phyloP scores from a whole-genome alignment of 192 early-diverging fungal genomes.

The Linnemannia elongata region DNA sequence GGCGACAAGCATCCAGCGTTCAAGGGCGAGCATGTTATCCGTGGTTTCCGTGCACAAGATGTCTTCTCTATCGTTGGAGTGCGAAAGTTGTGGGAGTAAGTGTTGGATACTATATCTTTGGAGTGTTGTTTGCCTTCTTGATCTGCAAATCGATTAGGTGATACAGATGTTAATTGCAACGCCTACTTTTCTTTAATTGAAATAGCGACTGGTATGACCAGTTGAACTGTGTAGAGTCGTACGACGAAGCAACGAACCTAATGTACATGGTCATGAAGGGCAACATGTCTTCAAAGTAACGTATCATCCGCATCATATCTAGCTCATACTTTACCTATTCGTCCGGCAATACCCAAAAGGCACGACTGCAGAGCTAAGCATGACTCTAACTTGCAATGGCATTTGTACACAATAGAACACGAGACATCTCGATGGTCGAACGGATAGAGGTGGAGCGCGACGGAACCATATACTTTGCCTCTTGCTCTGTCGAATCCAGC shows the following conservation, averaged over 20 bases:
- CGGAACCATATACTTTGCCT: conserved; percentile 67
- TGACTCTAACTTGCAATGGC: not conserved
- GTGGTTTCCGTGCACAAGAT: conserved; percentile 62
- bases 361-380: not conserved
- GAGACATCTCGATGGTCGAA: conserved; percentile 51
- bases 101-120: not conserved
- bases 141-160: conserved; percentile 1
- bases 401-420: conserved; percentile 22
- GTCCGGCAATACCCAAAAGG: too few relatives aligned
- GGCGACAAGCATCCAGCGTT: conserved; percentile 67
- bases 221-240: conserved; percentile 45
- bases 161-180: not conserved
- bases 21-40: conserved; percentile 65
- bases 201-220: conserved; percentile 56
- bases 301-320: not conserved
- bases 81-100: conserved; percentile 69
- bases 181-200: not conserved
- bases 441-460: conserved; percentile 62
- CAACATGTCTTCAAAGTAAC: conserved; percentile 55
- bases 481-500: conserved; percentile 61
- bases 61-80: conserved; percentile 71
- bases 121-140: not conserved
- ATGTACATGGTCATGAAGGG: conserved; percentile 59
- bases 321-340: not conserved
- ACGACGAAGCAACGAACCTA: conserved; percentile 45